Base-by-base conservation (phyloP, 345 rosid species). In the Hypericum perforatum region DNA sequence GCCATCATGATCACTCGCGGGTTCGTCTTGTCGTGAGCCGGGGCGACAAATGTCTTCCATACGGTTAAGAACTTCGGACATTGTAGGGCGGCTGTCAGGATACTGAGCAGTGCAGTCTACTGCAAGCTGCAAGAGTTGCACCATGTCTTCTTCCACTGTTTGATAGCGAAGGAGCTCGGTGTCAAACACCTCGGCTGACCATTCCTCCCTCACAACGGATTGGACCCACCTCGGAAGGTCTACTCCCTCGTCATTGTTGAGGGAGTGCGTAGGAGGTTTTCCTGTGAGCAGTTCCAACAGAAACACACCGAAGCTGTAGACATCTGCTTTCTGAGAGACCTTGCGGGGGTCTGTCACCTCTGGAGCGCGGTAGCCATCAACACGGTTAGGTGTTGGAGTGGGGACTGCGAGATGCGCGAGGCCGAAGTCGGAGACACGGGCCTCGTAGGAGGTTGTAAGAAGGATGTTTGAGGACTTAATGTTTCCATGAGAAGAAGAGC, bases 221-320 rank as follows among this genome's bases (percentile, higher is more conserved):
- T 68, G 70, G 7, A 71, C 76, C 79, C 79, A 75, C 53, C 79
- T 61, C 11, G 79, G 79, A 44, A 75, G 79, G 74, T 75, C 76
- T 11, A 71, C 74, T 7, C 76, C 76, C 16, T 75, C 79, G 1
- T 75, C 79, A 38, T 75, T 68, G 41, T 59, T 41, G 11, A 37
- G 54, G 7, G 79, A 64, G 49, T 71, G 63, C 0, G 68, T 58
- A 2, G 79, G 79, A 22, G 76, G 66, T 74, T 75, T 75, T 52
- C 79, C 79, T 0, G 79, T 75, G 40, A 68, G 67, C 54, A 68
- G 54, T 56, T 75, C 79, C 45, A 75, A 61, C 11, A 75, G 63
- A 49, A 75, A 53, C 7, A 75, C 65, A 0, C 79, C 79, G 13
- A 70, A 75, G 66, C 79, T 75, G 71, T 75, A 71, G 41, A 75